Conservation (phyloP, 305 asterid genomes). For the Lippia alba region DNA sequence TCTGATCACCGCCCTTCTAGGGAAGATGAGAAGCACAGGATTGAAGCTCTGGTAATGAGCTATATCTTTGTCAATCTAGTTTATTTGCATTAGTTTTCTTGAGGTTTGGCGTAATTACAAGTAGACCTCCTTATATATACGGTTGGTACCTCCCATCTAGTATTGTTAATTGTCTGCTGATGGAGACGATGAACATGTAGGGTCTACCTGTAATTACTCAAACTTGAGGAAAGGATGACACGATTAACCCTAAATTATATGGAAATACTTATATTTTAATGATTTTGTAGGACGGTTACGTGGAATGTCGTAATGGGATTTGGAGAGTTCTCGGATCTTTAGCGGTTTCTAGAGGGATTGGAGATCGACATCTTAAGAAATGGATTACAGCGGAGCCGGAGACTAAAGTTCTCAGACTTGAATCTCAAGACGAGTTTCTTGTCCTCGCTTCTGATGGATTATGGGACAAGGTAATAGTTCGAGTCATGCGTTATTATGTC, state of each 20-base stretch:
- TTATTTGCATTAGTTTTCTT: neutral
- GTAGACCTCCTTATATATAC: neutral
- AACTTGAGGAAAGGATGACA: neutral
- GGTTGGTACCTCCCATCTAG: neutral
- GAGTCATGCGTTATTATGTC: neutral
- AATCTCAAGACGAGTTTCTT: constrained; percentile 68
- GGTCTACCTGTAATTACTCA: neutral
- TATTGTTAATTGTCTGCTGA: neutral
- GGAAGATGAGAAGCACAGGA: constrained; percentile 67
- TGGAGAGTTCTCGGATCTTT: constrained; percentile 83
- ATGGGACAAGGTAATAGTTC: constrained; percentile 72
- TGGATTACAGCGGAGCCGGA: constrained; percentile 87
- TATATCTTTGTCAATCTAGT: neutral
- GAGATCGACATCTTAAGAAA: constrained; percentile 77
- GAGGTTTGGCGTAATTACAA: neutral
- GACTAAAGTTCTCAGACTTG: constrained; percentile 51
- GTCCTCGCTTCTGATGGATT: constrained; percentile 91
- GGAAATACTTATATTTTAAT: neutral
- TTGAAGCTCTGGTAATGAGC: constrained; percentile 65
- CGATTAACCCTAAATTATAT: neutral
- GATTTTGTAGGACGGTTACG: constrained; percentile 71
- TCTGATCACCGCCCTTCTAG: constrained; percentile 83
- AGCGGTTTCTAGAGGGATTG: constrained; percentile 80
- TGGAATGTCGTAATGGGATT: constrained; percentile 64
- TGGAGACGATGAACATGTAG: neutral